phyloP scores from a whole-genome alignment of 352 stramenopile genomes.

The Phytopythium mirpurense region DNA sequence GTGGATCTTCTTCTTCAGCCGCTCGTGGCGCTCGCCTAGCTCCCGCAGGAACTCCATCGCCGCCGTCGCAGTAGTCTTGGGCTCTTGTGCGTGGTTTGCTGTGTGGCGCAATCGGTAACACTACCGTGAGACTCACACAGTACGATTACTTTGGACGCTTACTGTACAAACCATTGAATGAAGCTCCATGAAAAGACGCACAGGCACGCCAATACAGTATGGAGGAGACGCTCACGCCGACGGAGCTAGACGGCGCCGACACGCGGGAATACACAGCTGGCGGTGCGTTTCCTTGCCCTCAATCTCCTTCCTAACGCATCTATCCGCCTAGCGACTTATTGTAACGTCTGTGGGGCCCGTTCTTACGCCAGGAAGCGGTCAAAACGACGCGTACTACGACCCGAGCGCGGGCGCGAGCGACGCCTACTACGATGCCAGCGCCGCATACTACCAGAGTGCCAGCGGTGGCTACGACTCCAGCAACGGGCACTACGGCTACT shows the following conservation, averaged over 20 bases:
- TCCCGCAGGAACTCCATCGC: slow-evolving; percentile 76
- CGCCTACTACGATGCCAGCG: neutral
- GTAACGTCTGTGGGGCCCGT: neutral
- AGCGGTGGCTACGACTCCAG: slow-evolving; percentile 7
- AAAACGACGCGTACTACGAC: neutral
- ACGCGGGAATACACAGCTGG: neutral
- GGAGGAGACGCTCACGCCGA: too few species aligned
- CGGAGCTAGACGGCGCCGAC: too few species aligned
- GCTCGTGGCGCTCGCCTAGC: slow-evolving; percentile 75
- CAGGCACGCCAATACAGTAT: too few species aligned
- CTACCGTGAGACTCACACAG: neutral
- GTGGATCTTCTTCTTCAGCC: slow-evolving; percentile 91
- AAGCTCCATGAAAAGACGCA: neutral
- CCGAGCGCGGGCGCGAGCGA: neutral
- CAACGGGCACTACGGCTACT: slow-evolving; percentile 1
- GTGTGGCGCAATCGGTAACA: neutral
- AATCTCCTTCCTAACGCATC: too few species aligned
- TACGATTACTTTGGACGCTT: neutral
- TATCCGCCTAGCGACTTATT: neutral
- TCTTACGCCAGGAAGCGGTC: neutral
- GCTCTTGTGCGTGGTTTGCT: neutral
- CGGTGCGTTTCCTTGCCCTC: neutral
- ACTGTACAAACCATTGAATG: neutral
- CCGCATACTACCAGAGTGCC: slow-evolving; percentile 4
- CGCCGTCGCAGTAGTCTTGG: neutral